Evolutionary conservation across 805 yeast genomes (phyloP), one percentile per base, ranked within the genome.

Genomic region (Danielia reshetovae): DNA sequence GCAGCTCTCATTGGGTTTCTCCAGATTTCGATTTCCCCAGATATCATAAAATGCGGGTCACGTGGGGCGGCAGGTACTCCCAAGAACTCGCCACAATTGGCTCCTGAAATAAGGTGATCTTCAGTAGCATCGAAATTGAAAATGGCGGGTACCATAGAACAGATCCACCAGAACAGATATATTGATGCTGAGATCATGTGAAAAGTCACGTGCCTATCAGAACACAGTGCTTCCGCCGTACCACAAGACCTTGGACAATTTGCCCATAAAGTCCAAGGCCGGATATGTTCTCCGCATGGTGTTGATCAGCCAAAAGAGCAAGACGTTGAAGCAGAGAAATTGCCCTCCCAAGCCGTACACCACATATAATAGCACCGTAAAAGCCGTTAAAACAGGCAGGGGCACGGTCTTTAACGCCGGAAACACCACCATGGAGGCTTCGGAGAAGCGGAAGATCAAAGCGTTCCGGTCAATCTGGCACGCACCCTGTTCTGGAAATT

Each of bases 1-100:
- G 71, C 69, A 1, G 79, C 79, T 39, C 67, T 64, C 80, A 74
- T 74, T 5, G 47, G 34, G 14, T 23, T 26, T 9, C 46, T 54
- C 25, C 4, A 16, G 11, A 19, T 12, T 15, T 4, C 3, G 5
- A 9, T 15, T 19, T 18, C 29, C 29, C 26, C 24, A 18, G 26
- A 32, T 19, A 18, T 11, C 29, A 14, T 27, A 11, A 9, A 18
- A 9, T 13, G 25, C 23, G 4, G 15, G 23, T 24, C 34, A 24
- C 27, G 34, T 17, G 28, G 8, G n/a, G n/a, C n/a, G n/a, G n/a
- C n/a, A n/a, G n/a, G n/a, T 7, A 32, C 27, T 9, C 32, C 27
- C 21, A 24, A 22, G 9, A 17, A 14, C 14, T 26, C 14, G 18
- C 27, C 15, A 22, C 21, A n/a, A 18, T 31, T 33, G 16, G 29